Evolutionary conservation across 129 eudicot species (phyloP).

Genomic region (Ambrosia trifida): DNA sequence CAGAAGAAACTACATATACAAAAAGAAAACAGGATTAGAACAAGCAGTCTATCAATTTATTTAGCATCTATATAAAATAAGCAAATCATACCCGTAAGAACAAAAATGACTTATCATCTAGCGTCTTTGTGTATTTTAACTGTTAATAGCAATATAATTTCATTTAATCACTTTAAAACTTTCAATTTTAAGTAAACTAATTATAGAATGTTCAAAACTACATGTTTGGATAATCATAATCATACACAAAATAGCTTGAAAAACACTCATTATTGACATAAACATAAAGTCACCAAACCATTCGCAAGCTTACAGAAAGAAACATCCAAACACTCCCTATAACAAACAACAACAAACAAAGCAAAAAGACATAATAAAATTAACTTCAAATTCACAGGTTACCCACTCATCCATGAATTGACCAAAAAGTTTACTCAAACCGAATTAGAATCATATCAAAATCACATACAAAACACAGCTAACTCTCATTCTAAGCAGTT

Average conservation of each 20-base stretch:
- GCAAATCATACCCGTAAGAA: too few relatives aligned
- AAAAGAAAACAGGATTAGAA: too few relatives aligned
- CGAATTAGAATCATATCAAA: too few relatives aligned
- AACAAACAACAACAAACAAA: background rate
- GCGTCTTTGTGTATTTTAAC: background rate
- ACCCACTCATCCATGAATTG: background rate
- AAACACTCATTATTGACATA: background rate
- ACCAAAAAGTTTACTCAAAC: slow-evolving; percentile 9
- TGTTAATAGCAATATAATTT: background rate
- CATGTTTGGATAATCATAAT: background rate
- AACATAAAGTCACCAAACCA: background rate
- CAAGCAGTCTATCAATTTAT: too few relatives aligned
- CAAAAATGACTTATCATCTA: background rate
- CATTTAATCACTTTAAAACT: background rate
- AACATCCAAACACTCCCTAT: background rate
- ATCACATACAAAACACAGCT: too few relatives aligned
- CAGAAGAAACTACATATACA: too few relatives aligned
- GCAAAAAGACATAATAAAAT: background rate
- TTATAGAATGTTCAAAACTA: background rate
- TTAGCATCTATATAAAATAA: too few relatives aligned
- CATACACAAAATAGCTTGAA: too few relatives aligned
- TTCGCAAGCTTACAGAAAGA: background rate
- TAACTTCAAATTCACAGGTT: background rate
- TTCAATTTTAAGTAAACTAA: too few relatives aligned
- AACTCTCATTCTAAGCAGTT: too few relatives aligned